Evolutionary conservation across 208 protist genomes (phyloP).

Genomic region (Leishmania amazonensis): DNA sequence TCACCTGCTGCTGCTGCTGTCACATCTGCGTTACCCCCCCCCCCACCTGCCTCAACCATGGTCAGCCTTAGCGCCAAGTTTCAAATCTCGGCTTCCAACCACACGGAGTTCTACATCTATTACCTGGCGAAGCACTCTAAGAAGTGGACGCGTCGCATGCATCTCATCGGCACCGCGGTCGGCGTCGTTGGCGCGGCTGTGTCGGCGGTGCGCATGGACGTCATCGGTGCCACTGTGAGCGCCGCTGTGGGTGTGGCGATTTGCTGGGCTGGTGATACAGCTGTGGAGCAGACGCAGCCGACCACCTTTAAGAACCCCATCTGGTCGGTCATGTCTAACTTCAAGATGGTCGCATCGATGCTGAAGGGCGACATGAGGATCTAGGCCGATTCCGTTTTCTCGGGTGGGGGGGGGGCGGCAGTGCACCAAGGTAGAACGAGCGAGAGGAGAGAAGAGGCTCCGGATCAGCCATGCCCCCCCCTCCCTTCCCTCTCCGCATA

Average conservation of each 20-base stretch:
- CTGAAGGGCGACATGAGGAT: conserved; percentile 46
- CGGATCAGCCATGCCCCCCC: not conserved
- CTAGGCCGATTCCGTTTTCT: conserved; percentile 8
- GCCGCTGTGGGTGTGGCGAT: conserved; percentile 32
- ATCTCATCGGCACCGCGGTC: conserved; percentile 50
- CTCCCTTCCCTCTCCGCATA: no score
- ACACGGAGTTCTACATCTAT: conserved; percentile 65
- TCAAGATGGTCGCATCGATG: conserved; percentile 52
- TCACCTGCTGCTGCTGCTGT: not conserved
- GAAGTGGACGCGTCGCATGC: conserved; percentile 44
- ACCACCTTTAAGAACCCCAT: conserved; percentile 55
- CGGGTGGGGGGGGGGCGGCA: not conserved
- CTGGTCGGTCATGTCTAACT: conserved; percentile 59
- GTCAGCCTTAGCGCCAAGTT: conserved; percentile 53
- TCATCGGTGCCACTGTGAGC: conserved; percentile 21
- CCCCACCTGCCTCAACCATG: conserved; percentile 27
- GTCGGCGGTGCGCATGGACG: conserved; percentile 16
- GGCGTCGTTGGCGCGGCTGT: conserved; percentile 28
- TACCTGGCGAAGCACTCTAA: conserved; percentile 67
- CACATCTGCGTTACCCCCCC: not conserved
- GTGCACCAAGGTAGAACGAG: not conserved
- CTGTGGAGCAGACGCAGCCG: conserved; percentile 42
- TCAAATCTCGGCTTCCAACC: conserved; percentile 44
- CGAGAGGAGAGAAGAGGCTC: not conserved
- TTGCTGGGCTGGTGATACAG: conserved; percentile 47